Evolutionary conservation across 1,284 basidiomycete species (phyloP).

Genomic region (Cryptococcus jaspeensis): DNA sequence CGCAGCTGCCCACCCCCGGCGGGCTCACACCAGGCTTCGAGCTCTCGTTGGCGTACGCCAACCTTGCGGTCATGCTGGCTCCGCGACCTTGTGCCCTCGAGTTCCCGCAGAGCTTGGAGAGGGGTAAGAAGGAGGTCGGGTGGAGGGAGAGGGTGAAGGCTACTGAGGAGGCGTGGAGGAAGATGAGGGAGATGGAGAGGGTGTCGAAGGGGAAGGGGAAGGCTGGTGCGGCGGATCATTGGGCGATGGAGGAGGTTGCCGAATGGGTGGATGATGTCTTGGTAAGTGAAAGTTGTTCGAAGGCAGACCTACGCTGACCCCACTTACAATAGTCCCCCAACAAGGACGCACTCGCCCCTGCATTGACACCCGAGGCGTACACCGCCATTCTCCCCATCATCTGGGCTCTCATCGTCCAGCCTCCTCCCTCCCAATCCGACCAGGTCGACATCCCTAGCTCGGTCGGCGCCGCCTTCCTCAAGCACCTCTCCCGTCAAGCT

Average conservation of each 20-base stretch:
- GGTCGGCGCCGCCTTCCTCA: conserved; percentile 35
- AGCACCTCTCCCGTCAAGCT: conserved; percentile 50
- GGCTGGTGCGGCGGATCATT: conserved; percentile 8
- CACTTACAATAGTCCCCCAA: conserved; percentile 20
- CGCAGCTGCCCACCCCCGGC: conserved; percentile 6
- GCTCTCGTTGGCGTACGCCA: conserved; percentile 62
- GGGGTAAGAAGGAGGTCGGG: conserved; percentile 10
- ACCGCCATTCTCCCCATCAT: conserved; percentile 72
- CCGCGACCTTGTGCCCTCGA: conserved; percentile 23
- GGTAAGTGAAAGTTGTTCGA: conserved; percentile 46
- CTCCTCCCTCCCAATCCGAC: conserved; percentile 19
- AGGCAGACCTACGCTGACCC: not conserved
- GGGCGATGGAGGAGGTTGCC: conserved; percentile 49
- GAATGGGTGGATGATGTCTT: conserved; percentile 70
- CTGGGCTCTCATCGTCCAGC: conserved; percentile 70
- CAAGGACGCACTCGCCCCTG: conserved; percentile 52
- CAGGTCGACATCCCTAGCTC: conserved; percentile 24
- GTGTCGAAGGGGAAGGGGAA: conserved; percentile 14
- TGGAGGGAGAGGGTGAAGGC: conserved; percentile 34
- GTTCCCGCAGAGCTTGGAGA: not conserved
- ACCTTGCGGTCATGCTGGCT: conserved; percentile 34
- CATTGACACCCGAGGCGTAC: conserved; percentile 65
- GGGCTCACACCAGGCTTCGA: conserved; percentile 45
- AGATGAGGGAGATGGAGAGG: conserved; percentile 19
- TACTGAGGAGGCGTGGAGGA: conserved; percentile 35